Conservation (phyloP, 176 grass and related monocot genomes). For the Aegilops longissima region DNA sequence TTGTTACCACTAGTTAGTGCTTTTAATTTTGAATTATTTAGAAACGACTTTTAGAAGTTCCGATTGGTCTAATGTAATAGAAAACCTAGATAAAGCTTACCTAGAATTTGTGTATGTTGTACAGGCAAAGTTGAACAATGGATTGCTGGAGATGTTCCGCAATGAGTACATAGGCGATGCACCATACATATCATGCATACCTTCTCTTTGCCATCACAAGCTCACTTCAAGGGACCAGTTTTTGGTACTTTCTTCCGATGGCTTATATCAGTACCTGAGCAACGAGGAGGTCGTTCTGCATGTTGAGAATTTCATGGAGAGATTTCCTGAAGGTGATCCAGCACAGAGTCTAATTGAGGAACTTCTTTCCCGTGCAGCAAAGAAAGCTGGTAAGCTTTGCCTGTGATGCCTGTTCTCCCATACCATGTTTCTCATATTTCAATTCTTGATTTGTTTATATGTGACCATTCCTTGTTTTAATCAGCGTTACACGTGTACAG, state of each 20-base stretch:
- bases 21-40: neutral
- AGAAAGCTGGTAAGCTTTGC: slow-evolving; percentile 73
- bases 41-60: neutral
- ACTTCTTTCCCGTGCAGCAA: slow-evolving; percentile 79
- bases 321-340: slow-evolving; percentile 88
- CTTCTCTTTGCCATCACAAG: slow-evolving; percentile 79
- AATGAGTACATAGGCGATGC: slow-evolving; percentile 72
- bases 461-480: neutral
- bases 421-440: neutral
- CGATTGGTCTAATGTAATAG: neutral
- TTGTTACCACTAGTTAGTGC: neutral
- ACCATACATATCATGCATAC: slow-evolving; percentile 79
- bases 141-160: slow-evolving; percentile 85
- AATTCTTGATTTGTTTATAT: slow-evolving; percentile 22
- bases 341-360: slow-evolving; percentile 96
- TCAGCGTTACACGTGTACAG: neutral
- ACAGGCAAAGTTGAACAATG: slow-evolving; percentile 78
- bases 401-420: neutral
- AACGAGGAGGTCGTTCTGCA: slow-evolving; percentile 92
- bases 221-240: slow-evolving; percentile 66
- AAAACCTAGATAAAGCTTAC: slow-evolving; percentile 3
- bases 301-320: slow-evolving; percentile 92
- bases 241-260: slow-evolving; percentile 94
- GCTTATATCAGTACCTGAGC: slow-evolving; percentile 88
- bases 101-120: slow-evolving; percentile 4